A percentile compares a stretch with the other conserved stretches of the same genome.
phyloP scores from a whole-genome alignment of 2,329 filamentous ascomycete species.

The Akanthomyces muscarius region DNA sequence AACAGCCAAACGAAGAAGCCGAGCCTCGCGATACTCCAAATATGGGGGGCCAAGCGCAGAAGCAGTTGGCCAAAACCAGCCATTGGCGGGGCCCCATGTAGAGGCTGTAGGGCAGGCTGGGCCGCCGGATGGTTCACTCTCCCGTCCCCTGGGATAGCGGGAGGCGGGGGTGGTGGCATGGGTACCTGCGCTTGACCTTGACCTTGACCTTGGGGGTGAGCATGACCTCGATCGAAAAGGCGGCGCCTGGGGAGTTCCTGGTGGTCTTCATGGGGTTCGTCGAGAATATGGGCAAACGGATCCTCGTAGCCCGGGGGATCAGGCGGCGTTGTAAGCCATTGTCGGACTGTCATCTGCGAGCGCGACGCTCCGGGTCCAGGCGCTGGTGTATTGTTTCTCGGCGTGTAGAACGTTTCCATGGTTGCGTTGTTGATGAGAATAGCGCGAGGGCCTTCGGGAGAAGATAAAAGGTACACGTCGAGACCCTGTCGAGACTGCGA shows the following conservation, averaged over 20 bases:
- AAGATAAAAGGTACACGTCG: constrained; percentile 58
- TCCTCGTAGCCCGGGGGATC: constrained; percentile 1
- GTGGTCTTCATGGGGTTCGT: not conserved
- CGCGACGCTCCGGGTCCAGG: not conserved
- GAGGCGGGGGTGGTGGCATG: not conserved
- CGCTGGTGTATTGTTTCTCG: constrained; percentile 20
- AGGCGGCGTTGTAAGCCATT: constrained; percentile 8
- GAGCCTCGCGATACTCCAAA: constrained; percentile 59
- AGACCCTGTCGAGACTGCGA: constrained; percentile 31
- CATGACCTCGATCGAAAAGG: not conserved
- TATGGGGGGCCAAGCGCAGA: constrained; percentile 35
- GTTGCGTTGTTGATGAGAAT: constrained; percentile 50
- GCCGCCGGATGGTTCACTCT: not conserved
- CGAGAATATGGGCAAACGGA: not conserved
- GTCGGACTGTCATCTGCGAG: not conserved
- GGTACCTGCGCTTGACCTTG: not conserved
- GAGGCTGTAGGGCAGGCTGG: constrained; percentile 1
- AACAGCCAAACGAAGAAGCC: constrained; percentile 62
- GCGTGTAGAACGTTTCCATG: constrained; percentile 50
- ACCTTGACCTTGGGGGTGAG: not conserved
- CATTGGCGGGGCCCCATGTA: constrained; percentile 1
- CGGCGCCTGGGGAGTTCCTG: not conserved
- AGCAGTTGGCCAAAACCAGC: constrained; percentile 7
- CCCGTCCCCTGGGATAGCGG: not conserved
- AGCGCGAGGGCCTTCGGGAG: constrained; percentile 55